Percentiles rank a stretch among this genome's conserved stretches.
Evolutionary conservation across 2,329 filamentous ascomycete genomes (phyloP).

Genomic region (Cryoendolithus antarcticus): DNA sequence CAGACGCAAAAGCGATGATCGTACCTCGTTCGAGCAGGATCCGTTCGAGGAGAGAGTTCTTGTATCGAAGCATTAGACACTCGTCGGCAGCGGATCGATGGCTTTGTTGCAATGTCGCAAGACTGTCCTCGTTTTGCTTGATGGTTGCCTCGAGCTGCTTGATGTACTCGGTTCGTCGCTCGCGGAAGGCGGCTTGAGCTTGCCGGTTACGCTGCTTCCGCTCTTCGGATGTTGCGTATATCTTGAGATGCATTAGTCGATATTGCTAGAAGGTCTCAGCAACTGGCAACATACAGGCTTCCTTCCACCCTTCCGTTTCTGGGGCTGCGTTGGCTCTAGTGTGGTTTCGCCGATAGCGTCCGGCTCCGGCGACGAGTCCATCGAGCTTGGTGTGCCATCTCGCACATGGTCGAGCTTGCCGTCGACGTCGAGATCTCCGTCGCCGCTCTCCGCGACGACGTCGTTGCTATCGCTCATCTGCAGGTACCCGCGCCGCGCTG

Average conservation of each 20-base stretch:
- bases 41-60: constrained; percentile 90
- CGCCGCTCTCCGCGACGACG: constrained; percentile 20
- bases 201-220: constrained; percentile 95
- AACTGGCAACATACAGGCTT: constrained; percentile 66
- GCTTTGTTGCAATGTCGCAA: constrained; percentile 84
- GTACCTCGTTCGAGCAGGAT: constrained; percentile 92
- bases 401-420: constrained; percentile 32
- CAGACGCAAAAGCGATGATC: not conserved
- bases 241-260: constrained; percentile 40
- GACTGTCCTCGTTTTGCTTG: constrained; percentile 87
- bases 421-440: constrained; percentile 30
- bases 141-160: constrained; percentile 97
- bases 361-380: constrained; percentile 37
- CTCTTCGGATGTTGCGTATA: constrained; percentile 97
- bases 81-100: constrained; percentile 92
- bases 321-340: constrained; percentile 36
- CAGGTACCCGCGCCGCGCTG: constrained; percentile 27
- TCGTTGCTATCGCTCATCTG: constrained; percentile 39
- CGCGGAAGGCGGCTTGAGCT: constrained; percentile 92
- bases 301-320: constrained; percentile 93
- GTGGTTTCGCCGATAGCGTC: constrained; percentile 30
- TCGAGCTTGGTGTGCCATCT: constrained; percentile 36
- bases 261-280: not conserved
- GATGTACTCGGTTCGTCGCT: constrained; percentile 96
- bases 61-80: constrained; percentile 95